A percentile compares a stretch with the other conserved stretches of the same genome.
Conservation (phyloP, 306 rosid species). For the Acacia crassicarpa region DNA sequence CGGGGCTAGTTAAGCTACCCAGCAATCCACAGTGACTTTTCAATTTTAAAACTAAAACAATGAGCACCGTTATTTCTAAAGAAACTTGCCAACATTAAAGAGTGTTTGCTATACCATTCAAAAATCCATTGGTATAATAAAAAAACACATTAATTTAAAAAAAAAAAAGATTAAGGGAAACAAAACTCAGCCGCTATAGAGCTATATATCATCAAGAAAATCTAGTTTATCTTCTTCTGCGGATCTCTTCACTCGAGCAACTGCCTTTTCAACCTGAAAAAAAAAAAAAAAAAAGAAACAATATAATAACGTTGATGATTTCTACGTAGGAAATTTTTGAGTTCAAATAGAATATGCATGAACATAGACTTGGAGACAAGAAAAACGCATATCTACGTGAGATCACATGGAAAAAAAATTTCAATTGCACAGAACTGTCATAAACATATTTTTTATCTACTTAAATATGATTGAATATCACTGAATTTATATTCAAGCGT, state of each 20-base stretch:
- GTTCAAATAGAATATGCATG: not conserved
- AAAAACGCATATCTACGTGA: not conserved
- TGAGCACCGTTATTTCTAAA: not conserved
- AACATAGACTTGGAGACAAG: not conserved
- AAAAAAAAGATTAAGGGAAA: not conserved
- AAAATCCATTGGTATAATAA: not conserved
- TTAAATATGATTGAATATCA: too few species aligned
- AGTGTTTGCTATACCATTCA: not conserved
- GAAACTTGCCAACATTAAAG: too few species aligned
- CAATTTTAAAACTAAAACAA: too few species aligned
- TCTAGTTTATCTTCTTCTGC: slow-evolving; percentile 25
- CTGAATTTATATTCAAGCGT: too few species aligned
- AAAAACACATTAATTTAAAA: not conserved
- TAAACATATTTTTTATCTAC: too few species aligned
- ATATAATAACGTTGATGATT: not conserved
- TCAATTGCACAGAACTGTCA: too few species aligned
- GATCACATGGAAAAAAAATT: not conserved
- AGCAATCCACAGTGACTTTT: too few species aligned
- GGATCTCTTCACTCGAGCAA: slow-evolving; percentile 34
- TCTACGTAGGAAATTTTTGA: not conserved
- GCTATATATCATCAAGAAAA: slow-evolving; percentile 8
- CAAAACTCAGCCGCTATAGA: not conserved
- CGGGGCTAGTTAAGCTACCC: too few species aligned
- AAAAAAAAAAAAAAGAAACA: not conserved
- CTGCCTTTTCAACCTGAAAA: slow-evolving; percentile 41